Percentiles rank a stretch among this genome's conserved stretches.
Evolutionary conservation across 345 rosid species (phyloP).

Genomic region (Populus simonii): DNA sequence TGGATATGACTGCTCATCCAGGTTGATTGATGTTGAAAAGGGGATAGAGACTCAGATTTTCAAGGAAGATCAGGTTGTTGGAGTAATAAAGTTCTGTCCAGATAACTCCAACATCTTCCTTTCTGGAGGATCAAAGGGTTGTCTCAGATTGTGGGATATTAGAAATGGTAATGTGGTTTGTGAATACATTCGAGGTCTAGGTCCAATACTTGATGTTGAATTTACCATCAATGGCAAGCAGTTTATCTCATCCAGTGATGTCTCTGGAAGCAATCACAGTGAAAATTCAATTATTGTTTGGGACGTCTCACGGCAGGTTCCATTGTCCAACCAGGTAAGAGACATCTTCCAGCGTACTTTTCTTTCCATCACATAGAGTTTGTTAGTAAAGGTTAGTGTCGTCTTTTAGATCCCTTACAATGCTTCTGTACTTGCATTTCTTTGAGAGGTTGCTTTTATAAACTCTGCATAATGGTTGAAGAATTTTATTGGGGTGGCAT

Average conservation of each 20-base stretch:
- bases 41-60: constrained; percentile 57
- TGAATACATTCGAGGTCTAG: constrained; percentile 53
- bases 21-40: constrained; percentile 73
- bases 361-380: constrained; percentile 4
- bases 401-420: not conserved
- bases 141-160: constrained; percentile 76
- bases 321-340: constrained; percentile 82
- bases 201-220: constrained; percentile 81
- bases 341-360: constrained; percentile 1
- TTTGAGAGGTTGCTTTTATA: not conserved
- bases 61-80: constrained; percentile 67
- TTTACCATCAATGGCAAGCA: constrained; percentile 57
- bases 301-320: constrained; percentile 69
- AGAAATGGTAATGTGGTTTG: constrained; percentile 55
- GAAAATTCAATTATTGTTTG: constrained; percentile 78
- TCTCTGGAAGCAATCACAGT: constrained; percentile 60
- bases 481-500: no score
- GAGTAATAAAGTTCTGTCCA: constrained; percentile 65
- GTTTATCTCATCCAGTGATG: constrained; percentile 80
- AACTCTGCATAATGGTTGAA: not conserved
- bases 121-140: constrained; percentile 75
- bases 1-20: constrained; percentile 71
- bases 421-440: not conserved
- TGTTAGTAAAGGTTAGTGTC: not conserved
- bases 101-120: constrained; percentile 64